Percentiles rank a stretch among this genome's conserved stretches.
These are phyloP conservation scores for Diaporthe velutina DNA, from an alignment of 2,329 filamentous ascomycete species.

Conservation along the genomic window DNA sequence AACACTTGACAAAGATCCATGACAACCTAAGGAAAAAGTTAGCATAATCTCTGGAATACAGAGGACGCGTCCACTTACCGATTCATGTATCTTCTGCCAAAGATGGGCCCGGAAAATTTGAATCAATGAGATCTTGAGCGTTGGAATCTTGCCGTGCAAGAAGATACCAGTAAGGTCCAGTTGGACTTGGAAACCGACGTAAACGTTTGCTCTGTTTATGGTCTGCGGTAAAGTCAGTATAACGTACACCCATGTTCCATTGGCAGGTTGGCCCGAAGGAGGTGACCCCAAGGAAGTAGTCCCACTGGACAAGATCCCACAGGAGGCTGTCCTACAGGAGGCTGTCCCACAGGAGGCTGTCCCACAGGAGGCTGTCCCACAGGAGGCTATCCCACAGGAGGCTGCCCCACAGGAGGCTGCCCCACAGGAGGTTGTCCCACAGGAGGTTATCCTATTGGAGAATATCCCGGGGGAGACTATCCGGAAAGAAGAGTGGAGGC, in stretches of 20 bases:
- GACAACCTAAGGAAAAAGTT: conserved; percentile 66
- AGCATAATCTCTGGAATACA: not conserved
- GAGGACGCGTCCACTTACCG: conserved; percentile 55
- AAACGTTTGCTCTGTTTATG: conserved; percentile 96
- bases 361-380: not conserved
- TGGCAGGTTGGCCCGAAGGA: not conserved
- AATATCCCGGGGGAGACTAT: not conserved
- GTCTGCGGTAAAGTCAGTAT: not conserved
- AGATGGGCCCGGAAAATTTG: conserved; percentile 99
- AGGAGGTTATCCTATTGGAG: not conserved
- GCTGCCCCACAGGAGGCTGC: not conserved
- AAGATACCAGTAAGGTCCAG: conserved; percentile 98
- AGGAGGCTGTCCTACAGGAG: not conserved
- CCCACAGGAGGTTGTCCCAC: not conserved
- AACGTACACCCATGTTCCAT: not conserved
- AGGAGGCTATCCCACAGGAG: not conserved
- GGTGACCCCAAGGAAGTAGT: not conserved
- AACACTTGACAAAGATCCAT: conserved; percentile 99
- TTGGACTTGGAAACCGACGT: conserved; percentile 99
- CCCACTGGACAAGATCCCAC: not conserved
- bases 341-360: not conserved
- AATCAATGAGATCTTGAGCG: conserved; percentile 96
- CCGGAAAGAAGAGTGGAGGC: not conserved
- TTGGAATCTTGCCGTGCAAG: conserved; percentile 98
- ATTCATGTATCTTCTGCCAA: conserved; percentile 99